Evolutionary conservation across 2,329 filamentous ascomycete genomes (phyloP), one percentile per base, ranked within the genome.

Genomic region (Hymenoscyphus scutula): DNA sequence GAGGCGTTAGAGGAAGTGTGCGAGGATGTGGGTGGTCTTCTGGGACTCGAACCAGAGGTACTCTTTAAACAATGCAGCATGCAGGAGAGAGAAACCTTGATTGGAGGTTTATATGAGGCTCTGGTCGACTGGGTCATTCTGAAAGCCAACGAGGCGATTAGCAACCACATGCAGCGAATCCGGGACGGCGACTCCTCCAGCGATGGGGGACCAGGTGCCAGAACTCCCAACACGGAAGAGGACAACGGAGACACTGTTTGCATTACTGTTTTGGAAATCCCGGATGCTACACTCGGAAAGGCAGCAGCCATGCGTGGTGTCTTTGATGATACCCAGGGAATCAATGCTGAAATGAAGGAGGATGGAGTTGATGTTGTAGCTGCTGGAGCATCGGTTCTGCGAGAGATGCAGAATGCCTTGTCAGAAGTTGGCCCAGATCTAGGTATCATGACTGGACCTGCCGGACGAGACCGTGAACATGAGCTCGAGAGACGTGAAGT

Each of bases 311-410:
- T 99, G 79, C 90, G 92, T 45, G 91, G 91, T 15, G 86, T 98
- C 38, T 99, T 99, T 70, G 94, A 99, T 69, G 95, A 98, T 70
- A 85, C 82, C n/a, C 81, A 89, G 23, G 95, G 95, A 58, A 97
- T 99, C 78, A 98, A 98, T 70, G 84, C 89, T 0, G 95, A 99
- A 79, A 98, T 99, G 93, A 96, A 94, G 72, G 89, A 94, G 65
- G 95, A 99, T 69, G 95, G 95, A 10, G 84, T 99, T 0, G 84
- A 90, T n/a, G 83, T 96, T 1, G 78, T 83, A 0, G 70, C 88
- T 0, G 87, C 87, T 1, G 90, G 90, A n/a, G 89, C 88, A 62
- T 96, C 94, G 0, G 89, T 98, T 10, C 75, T 94, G 15, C 88
- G 90, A 41, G 93, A 97, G 74, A 96, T 97, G 89, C 86, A 90